A percentile compares a stretch with the other conserved stretches of the same genome.
These are phyloP conservation scores for Colletotrichum chrysophilum DNA, from an alignment of 2,329 filamentous ascomycete genomes.

Conservation along the genomic window DNA sequence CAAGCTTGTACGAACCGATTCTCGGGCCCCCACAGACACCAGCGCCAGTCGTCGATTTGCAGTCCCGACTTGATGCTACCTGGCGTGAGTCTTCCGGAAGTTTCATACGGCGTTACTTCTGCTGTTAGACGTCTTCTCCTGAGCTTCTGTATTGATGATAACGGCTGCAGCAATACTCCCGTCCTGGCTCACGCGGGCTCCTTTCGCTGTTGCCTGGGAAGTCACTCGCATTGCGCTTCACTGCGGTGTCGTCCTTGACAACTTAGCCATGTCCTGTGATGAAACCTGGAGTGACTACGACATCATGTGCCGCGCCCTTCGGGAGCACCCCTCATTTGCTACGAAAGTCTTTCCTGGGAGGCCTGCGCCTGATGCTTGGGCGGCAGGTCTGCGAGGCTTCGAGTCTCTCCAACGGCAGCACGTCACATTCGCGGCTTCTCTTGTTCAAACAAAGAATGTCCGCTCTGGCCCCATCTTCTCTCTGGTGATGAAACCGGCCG, in stretches of 20 bases:
- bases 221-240: slow-evolving; percentile 51
- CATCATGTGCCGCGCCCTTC: slow-evolving; percentile 46
- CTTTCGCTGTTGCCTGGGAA: slow-evolving; percentile 59
- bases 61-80: no score
- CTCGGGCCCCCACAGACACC: no score
- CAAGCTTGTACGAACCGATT: no score
- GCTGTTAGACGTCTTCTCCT: no score
- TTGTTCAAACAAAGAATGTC: background rate
- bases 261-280: slow-evolving; percentile 40
- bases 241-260: slow-evolving; percentile 45
- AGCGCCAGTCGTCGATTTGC: no score
- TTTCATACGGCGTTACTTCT: no score
- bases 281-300: slow-evolving; percentile 49
- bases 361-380: slow-evolving; percentile 51
- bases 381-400: slow-evolving; percentile 43
- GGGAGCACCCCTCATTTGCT: slow-evolving; percentile 41
- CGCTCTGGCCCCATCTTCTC: slow-evolving; percentile 44
- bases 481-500: slow-evolving; percentile 52
- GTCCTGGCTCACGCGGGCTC: slow-evolving; percentile 41
- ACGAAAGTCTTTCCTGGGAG: slow-evolving; percentile 53
- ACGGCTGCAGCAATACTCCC: background rate
- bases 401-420: slow-evolving; percentile 33
- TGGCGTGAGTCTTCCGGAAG: no score
- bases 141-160: no score
- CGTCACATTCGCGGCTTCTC: slow-evolving; percentile 45